Evolutionary conservation across 2,329 filamentous ascomycete genomes (phyloP), one percentile per base, ranked within the genome.

Genomic region (Ceratocystis cubensis): DNA sequence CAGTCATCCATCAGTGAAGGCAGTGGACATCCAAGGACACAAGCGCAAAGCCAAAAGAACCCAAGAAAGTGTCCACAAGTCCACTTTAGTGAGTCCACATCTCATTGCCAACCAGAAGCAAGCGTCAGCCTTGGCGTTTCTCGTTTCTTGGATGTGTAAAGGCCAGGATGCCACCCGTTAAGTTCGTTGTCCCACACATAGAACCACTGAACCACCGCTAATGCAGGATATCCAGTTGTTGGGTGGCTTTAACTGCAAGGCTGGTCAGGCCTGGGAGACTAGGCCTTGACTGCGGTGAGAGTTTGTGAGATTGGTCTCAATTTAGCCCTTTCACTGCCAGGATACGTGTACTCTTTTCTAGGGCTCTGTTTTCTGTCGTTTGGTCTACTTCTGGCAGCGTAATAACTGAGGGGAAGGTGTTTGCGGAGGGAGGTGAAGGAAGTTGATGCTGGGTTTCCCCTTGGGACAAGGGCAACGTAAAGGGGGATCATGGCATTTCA

Each of bases 251-350:
- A 37, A 30, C 56, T 59, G 56, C 56, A 59, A 59, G 56, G 56
- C 56, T 37, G 33, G 33, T 37, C 33, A 57, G 53, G 53, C 25
- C 13, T 30, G 17, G 30, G 56, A 6, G 56, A 59, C 48, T 8
- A 59, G 56, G 56, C 56, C 56, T 59, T 59, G 28, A 59, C 56
- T 59, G 56, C 56, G 56, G 56, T 59, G 56, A 59, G 56, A 59
- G 56, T n/a, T 59, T 59, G 30, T 59, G 56, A 59, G 56, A 59
- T 59, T 59, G 56, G 56, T 59, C 56, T 59, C 56, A 59, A 59
- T 59, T 59, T 59, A 59, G 56, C 56, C 56, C 56, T 59, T 59
- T 33, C 30, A 59, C 56, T 59, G 25, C 56, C n/a, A 30, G 56
- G 56, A 59, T 59, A 59, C 56, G 25, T 59, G 56, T 59, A 33